Percentiles rank a stretch among this genome's conserved stretches.
phyloP scores from a whole-genome alignment of 768 basidiomycete genomes.

The Trametes gibbosa region DNA sequence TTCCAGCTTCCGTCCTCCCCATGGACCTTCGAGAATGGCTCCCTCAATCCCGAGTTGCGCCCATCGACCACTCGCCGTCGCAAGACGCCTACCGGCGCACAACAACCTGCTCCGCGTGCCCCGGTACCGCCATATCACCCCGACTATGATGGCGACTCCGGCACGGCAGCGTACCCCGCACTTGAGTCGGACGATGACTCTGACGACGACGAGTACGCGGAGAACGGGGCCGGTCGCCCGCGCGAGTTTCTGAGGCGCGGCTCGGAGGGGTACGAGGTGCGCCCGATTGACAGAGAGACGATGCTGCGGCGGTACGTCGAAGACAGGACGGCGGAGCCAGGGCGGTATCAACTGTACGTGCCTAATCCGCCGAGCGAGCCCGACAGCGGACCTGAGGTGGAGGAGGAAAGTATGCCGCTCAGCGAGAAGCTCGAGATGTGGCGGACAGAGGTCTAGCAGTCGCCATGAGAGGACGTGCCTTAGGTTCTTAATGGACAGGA shows the following conservation, averaged over 20 bases:
- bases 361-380: slow-evolving; percentile 49
- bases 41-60: slow-evolving; percentile 71
- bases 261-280: slow-evolving; percentile 82
- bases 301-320: slow-evolving; percentile 59
- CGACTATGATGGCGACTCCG: slow-evolving; percentile 47
- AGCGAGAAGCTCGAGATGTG: slow-evolving; percentile 25
- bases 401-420: slow-evolving; percentile 26
- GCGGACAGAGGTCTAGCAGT: slow-evolving; percentile 20
- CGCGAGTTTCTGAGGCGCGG: slow-evolving; percentile 52
- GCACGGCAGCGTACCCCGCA: slow-evolving; percentile 24
- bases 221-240: slow-evolving; percentile 30
- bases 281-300: slow-evolving; percentile 56
- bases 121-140: slow-evolving; percentile 76
- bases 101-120: slow-evolving; percentile 37
- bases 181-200: slow-evolving; percentile 24
- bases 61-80: slow-evolving; percentile 50
- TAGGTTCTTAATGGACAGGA: too few species aligned
- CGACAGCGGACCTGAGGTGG: slow-evolving; percentile 42
- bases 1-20: slow-evolving; percentile 61
- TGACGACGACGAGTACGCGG: slow-evolving; percentile 31
- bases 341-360: slow-evolving; percentile 67
- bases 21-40: slow-evolving; percentile 82
- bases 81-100: slow-evolving; percentile 12
- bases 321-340: slow-evolving; percentile 51
- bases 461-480: neutral